These are phyloP conservation scores for Pinus tabuliformis DNA, from an alignment of 75 land plant genomes.

Conservation along the genomic window DNA sequence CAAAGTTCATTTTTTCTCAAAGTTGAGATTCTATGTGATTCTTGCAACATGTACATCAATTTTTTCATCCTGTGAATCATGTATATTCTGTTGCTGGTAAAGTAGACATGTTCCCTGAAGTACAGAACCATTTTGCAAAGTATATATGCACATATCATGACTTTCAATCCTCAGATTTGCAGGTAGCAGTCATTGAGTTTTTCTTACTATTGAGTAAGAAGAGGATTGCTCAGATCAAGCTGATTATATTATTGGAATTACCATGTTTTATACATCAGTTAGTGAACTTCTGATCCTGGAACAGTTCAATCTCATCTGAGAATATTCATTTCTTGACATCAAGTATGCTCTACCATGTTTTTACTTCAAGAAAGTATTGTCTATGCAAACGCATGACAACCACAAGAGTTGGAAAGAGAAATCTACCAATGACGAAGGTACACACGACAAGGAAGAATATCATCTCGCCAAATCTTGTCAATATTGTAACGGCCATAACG, in stretches of 20 bases:
- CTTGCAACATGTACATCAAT: too few species aligned
- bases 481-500: slow-evolving; percentile 75
- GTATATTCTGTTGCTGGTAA: too few species aligned
- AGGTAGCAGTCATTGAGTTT: too few species aligned
- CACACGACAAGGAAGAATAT: slow-evolving; percentile 86
- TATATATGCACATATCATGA: too few species aligned
- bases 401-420: background rate
- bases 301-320: background rate
- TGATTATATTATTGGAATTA: background rate
- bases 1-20: too few species aligned
- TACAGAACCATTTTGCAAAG: too few species aligned
- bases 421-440: slow-evolving; percentile 93
- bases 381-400: background rate
- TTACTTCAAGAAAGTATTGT: background rate
- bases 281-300: background rate
- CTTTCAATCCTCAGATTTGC: too few species aligned
- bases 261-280: background rate
- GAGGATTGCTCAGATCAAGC: background rate
- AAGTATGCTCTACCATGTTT: background rate
- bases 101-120: too few species aligned
- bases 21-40: too few species aligned
- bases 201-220: too few species aligned
- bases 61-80: too few species aligned
- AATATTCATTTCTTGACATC: background rate
- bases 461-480: slow-evolving; percentile 83